Evolutionary conservation across 805 yeast species (phyloP), one percentile per base, ranked within the genome.

Genomic region (Kluyveromyces starmeri): DNA sequence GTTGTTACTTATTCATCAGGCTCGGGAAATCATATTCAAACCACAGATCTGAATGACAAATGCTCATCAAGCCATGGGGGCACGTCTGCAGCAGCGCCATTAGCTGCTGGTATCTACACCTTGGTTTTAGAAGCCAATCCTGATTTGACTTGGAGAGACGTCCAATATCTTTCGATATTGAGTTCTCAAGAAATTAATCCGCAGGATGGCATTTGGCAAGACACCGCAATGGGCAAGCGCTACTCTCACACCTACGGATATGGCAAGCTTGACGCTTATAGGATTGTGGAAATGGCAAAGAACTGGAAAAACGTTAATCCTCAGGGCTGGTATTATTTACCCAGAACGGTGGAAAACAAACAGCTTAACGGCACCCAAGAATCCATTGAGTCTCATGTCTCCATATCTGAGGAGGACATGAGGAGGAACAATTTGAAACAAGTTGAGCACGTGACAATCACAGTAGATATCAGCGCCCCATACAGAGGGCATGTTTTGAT

Each of bases 31-130:
- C 81, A 75, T 50, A 89, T 92, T 38, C 88, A 83, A 51, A 83
- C 97, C 5, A 82, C 96, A 2, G 95, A 83, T 53, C 69, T 83
- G 27, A 67, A 76, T 32, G 69, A 70, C 5, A 58, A 63, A 45
- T 92, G 98, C 58, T 64, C 94, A 2, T 68, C 68, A 24, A 57
- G 47, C 17, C 98, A 92, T 57, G 96, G 96, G 8, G 98, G 98
- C 14, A 92, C 98, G 0, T 89, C 97, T 15, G 98, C 98, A 0
- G 96, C 98, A 11, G 98, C 98, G 0, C 98, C 98, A 0, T 67
- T 92, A 37, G 97, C 96, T 0, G 96, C 97, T 0, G 98, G 97
- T n/a, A 70, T 92, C 1, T 85, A 83, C 54, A 73, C 96, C 0
- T 64, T 92, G 34, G 83, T 83, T 2, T 64, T 92, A 33, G 77